Conservation (phyloP, 179 eudicot species). For the Beta macrorhiza region DNA sequence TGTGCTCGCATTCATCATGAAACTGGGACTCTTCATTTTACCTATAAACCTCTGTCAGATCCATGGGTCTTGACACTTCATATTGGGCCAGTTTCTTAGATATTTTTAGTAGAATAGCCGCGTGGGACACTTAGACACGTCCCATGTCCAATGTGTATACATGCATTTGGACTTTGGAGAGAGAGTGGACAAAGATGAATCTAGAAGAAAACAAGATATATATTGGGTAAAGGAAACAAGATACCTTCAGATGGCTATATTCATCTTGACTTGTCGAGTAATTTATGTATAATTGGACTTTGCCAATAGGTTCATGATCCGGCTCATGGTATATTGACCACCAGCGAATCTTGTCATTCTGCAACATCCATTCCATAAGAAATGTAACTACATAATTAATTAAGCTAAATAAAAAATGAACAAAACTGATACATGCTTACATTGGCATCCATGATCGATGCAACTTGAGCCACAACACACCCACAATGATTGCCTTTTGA, state of each 20-base stretch:
- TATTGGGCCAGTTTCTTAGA: too few relatives aligned
- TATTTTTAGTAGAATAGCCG: too few relatives aligned
- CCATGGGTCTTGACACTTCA: too few relatives aligned
- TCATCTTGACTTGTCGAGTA: conserved; percentile 69
- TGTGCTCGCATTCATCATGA: too few relatives aligned
- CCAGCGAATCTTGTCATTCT: conserved; percentile 84
- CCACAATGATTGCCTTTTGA: conserved; percentile 73
- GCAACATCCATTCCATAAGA: conserved; percentile 31
- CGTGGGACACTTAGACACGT: too few relatives aligned
- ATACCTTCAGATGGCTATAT: conserved; percentile 71
- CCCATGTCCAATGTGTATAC: too few relatives aligned
- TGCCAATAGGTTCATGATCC: conserved; percentile 81
- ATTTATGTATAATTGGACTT: conserved; percentile 54
- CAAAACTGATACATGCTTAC: conserved; percentile 33
- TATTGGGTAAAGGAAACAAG: neutral
- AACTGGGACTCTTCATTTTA: too few relatives aligned
- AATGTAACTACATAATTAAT: neutral
- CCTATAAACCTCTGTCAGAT: too few relatives aligned
- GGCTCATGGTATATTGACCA: conserved; percentile 74
- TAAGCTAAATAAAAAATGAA: conserved; percentile 1
- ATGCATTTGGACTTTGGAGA: neutral
- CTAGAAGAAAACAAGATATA: neutral
- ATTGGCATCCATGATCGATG: conserved; percentile 64
- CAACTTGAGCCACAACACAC: conserved; percentile 73
- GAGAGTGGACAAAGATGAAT: neutral